Percentiles rank a stretch among this genome's conserved stretches.
Evolutionary conservation across 495 filamentous ascomycete genomes (phyloP).

Genomic region (Lasiosphaeria ovina): DNA sequence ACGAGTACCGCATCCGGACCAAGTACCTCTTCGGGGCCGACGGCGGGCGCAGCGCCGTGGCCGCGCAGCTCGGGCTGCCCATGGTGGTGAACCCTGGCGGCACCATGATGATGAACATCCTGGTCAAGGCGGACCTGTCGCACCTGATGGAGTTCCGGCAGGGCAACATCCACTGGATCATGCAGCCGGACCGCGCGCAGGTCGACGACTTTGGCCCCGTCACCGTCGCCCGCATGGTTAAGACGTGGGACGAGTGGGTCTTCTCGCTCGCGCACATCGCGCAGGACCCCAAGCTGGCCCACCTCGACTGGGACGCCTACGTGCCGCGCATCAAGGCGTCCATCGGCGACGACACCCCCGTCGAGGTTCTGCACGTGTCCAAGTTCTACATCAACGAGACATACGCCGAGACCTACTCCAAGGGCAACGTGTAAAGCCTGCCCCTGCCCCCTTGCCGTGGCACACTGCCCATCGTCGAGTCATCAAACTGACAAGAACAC

Average conservation of each 20-base stretch:
- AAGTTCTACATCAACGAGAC: slow-evolving; percentile 39
- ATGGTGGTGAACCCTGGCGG: slow-evolving; percentile 37
- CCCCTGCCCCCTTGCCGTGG: not conserved
- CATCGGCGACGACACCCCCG: slow-evolving; percentile 46
- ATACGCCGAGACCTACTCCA: slow-evolving; percentile 31
- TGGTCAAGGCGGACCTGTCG: slow-evolving; percentile 49
- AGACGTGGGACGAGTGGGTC: slow-evolving; percentile 40
- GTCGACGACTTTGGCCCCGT: slow-evolving; percentile 23
- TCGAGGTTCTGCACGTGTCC: slow-evolving; percentile 27
- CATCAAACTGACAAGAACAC: not conserved
- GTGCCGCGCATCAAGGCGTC: slow-evolving; percentile 39
- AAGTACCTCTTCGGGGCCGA: slow-evolving; percentile 57
- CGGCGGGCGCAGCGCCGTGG: slow-evolving; percentile 46
- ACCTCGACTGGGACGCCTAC: slow-evolving; percentile 29
- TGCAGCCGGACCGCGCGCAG: slow-evolving; percentile 25
- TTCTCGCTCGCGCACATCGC: slow-evolving; percentile 28
- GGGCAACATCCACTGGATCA: slow-evolving; percentile 54
- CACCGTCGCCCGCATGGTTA: slow-evolving; percentile 34
- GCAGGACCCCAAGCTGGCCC: slow-evolving; percentile 16
- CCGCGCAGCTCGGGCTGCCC: slow-evolving; percentile 42
- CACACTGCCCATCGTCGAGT: not conserved
- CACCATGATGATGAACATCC: slow-evolving; percentile 47
- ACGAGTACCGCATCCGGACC: slow-evolving; percentile 41
- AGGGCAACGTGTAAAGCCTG: slow-evolving; percentile 27
- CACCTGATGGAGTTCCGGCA: slow-evolving; percentile 42